Conservation (phyloP, 2,329 filamentous ascomycete genomes). For the Hymenoscyphus scutula region DNA sequence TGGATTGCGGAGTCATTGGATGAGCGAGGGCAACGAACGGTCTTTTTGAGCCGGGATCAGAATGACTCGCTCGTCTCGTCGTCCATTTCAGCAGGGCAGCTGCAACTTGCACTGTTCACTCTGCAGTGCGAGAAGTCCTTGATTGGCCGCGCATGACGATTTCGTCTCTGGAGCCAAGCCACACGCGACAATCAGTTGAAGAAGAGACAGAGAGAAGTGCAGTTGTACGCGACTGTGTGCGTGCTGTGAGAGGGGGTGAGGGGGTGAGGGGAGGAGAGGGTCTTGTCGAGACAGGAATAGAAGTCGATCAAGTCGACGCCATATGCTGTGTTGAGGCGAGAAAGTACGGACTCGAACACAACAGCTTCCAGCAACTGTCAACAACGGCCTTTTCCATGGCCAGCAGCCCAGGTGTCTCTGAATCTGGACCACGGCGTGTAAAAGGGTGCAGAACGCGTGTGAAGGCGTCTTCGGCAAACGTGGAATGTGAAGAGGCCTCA, state of each 20-base stretch:
- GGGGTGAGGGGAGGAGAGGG: background rate
- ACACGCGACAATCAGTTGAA: background rate
- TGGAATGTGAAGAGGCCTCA: background rate
- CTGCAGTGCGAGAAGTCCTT: background rate
- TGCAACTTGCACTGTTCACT: background rate
- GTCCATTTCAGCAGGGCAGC: too few species aligned
- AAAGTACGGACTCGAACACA: too few species aligned
- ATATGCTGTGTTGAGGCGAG: background rate
- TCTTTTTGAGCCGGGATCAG: background rate
- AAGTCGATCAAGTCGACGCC: background rate
- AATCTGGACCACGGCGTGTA: background rate
- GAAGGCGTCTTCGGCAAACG: background rate
- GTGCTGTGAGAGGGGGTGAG: background rate
- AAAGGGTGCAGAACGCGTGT: background rate
- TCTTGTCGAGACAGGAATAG: background rate
- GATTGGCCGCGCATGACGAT: conserved; percentile 1
- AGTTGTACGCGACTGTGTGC: background rate
- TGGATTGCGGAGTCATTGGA: background rate
- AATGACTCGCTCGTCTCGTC: too few species aligned
- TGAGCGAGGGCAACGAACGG: background rate
- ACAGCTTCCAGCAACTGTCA: too few species aligned
- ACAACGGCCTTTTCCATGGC: too few species aligned
- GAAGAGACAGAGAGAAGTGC: background rate
- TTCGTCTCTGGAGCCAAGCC: background rate
- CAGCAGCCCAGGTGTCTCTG: too few species aligned